Base-by-base conservation (phyloP, 1,139 yeast genomes). In the Suhomyces atakaporum region DNA sequence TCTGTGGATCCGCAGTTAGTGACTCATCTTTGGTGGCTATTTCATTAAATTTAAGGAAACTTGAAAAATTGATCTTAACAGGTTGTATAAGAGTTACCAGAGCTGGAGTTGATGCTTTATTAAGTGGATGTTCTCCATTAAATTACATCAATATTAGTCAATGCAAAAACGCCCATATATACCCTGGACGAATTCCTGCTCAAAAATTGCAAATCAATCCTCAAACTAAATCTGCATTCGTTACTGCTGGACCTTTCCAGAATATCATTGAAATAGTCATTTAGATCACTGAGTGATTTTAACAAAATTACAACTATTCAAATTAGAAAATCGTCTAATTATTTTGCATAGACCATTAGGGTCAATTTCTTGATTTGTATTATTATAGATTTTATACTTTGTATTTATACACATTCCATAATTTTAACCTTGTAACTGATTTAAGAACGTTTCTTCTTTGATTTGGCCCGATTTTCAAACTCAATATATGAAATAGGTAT, bases 1-100 rank as follows among this genome's bases (percentile, higher is more conserved):
- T 82, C 51, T 84, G 92, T 60, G 92, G 92, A 2, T 76, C 85
- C 32, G 90, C 92, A 1, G 88, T 84, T 4, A 79, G 87, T 51
- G 92, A 84, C 51, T 72, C 81, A 15, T 79, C 87, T 0, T 57
- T 84, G 30, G 69, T 78, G 20, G 75, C 83, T 1, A 69, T 84
- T n/a, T 79, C 86, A 1, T 59, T 81, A 29, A 79, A 76, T 39
- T 58, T 79, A 39, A 56, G 69, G 42, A 56, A 65, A 25, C 61
- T 84, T 40, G 71, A 73, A 38, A 56, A 61, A 16, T 62, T 84
- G 38, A 62, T 67, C 3, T 64, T 84, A 18, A 79, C 78, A 31
- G 92, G 92, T 1, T 84, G 94, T 58, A 71, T 82, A 9, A 66
- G 90, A 44, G 89, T 83, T 3, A 84, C 92, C 1, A 66, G 86